These are phyloP conservation scores for Odonthalia washingtoniensis DNA, from an alignment of 31 red algal species.

Conservation along the genomic window DNA sequence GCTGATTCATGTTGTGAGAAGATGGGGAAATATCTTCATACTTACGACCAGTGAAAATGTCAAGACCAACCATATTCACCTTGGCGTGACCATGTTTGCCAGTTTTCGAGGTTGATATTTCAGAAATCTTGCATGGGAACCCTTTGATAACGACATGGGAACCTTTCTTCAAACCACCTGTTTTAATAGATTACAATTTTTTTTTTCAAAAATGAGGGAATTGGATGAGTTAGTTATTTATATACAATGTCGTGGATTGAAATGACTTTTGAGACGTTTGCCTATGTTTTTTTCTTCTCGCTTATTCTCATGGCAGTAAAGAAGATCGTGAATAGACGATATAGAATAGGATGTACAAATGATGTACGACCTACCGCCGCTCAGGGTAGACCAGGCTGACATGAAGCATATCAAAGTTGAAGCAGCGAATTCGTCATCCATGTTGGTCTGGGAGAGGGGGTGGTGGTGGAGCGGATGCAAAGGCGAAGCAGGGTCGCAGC, in stretches of 20 bases:
- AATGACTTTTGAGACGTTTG: not conserved
- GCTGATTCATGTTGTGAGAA: constrained; percentile 96
- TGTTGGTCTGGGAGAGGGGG: too few species aligned
- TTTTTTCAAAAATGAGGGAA: not conserved
- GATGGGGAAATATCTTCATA: constrained; percentile 99
- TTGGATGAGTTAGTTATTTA: not conserved
- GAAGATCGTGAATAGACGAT: not conserved
- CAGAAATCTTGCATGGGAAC: constrained; percentile 98
- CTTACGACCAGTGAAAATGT: constrained; percentile 98
- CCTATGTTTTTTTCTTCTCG: not conserved
- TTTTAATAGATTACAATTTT: too few species aligned
- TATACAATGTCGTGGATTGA: not conserved
- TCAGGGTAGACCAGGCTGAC: too few species aligned
- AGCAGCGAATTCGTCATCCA: too few species aligned
- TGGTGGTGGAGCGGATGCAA: too few species aligned
- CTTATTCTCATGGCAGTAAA: not conserved
- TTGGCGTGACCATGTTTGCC: constrained; percentile 99
- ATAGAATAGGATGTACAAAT: too few species aligned
- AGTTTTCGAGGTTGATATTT: constrained; percentile 97
- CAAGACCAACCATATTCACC: constrained; percentile 96
- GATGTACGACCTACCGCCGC: too few species aligned
- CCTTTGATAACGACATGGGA: constrained; percentile 98
- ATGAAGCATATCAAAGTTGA: too few species aligned
- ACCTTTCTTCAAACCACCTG: constrained; percentile 97
- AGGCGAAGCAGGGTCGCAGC: too few species aligned